Base-by-base conservation (phyloP, 768 basidiomycete genomes). In the Tricholoma sp. region DNA sequence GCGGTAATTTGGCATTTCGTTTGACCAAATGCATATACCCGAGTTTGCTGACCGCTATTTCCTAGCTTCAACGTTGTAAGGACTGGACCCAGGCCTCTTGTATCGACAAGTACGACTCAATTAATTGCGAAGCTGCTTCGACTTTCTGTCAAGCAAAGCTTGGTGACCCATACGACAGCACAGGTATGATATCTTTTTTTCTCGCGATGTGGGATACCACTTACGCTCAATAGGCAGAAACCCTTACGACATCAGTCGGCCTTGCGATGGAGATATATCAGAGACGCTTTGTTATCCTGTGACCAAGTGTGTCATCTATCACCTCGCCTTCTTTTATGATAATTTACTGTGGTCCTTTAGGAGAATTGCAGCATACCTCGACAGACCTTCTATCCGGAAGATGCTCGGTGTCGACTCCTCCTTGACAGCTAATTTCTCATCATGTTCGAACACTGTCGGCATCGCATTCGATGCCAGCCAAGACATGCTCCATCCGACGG, bases 211-310 rank as follows among this genome's bases (percentile, higher is more conserved):
- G 24, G 33, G 12, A 15, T 44, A 33, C 50, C 8, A 1, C 34
- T 37, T 10, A 56, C 12, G 15, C 11, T 11, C 37, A n/a, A 50
- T 54, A 74, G 75, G 72, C 15, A 67, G 71, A 65, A 83, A 84
- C 63, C 81, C 80, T 3, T 89, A 91, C 63, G 87, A 91, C 62
- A 79, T 91, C 41, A 83, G 79, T 62, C 76, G 78, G 61, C 68
- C 72, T 39, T 88, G 86, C 57, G 76, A 79, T 58, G 76, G 82
- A 56, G 60, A 67, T 17, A 63, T 79, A 10, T 58, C 48, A 2
- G 76, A 75, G 2, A 75, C 74, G 0, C 73, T 85, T 15, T 88
- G 85, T 66, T 84, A 86, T 62, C 80, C 82, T 1, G 71, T 81
- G 24, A 82, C 74, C 17, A 63, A 63, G 71, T 72, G 53, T 24